Conservation (phyloP, 495 filamentous ascomycete genomes). For the Neurospora sublineolata region DNA sequence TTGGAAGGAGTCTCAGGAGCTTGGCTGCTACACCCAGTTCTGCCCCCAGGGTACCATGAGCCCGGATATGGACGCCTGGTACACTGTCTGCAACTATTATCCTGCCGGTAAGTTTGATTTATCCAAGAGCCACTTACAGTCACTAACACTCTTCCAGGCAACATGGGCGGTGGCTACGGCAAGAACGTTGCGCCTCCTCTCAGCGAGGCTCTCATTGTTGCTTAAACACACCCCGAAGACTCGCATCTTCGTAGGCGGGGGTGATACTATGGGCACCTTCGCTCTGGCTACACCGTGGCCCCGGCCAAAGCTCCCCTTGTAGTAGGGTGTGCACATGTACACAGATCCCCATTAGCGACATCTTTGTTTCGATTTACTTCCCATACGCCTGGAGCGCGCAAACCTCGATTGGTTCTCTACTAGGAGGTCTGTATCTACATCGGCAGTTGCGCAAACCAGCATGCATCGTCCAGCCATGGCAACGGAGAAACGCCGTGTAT, state of each 20-base stretch:
- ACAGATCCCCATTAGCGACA: constrained; percentile 1
- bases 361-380: background rate
- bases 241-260: background rate
- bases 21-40: constrained; percentile 63
- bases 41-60: constrained; percentile 37
- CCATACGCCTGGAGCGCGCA: background rate
- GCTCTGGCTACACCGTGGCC: background rate
- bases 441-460: background rate
- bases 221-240: constrained; percentile 9
- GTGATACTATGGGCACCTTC: background rate
- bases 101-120: constrained; percentile 44
- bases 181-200: constrained; percentile 48
- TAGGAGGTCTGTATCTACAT: background rate
- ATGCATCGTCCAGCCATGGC: background rate
- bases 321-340: constrained; percentile 21
- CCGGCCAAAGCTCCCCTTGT: constrained; percentile 20
- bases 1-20: constrained; percentile 57
- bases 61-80: constrained; percentile 30
- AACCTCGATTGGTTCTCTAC: background rate
- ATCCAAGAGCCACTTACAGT: background rate
- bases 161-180: constrained; percentile 53
- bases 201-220: constrained; percentile 20
- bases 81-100: constrained; percentile 85
- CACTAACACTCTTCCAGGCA: constrained; percentile 40
- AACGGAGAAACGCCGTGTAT: background rate